phyloP scores from a whole-genome alignment of 176 grass and related monocot genomes.

The Aegilops tauschii region DNA sequence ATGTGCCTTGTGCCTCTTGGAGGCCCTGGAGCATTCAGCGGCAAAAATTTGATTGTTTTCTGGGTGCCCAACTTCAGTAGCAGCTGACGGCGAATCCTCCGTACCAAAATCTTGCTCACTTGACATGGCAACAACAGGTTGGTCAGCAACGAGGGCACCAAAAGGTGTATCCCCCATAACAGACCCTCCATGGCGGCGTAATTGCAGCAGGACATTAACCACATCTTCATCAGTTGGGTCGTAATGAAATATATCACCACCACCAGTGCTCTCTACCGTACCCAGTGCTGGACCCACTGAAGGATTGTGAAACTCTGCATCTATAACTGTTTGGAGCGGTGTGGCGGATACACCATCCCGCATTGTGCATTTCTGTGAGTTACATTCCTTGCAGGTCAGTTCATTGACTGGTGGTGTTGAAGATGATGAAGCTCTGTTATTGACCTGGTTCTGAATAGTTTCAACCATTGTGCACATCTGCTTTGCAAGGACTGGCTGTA shows the following conservation, averaged over 20 bases:
- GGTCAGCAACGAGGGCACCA: not conserved
- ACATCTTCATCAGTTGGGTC: not conserved
- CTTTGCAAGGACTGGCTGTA: too few relatives aligned
- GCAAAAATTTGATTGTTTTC: not conserved
- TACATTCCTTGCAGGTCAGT: too few relatives aligned
- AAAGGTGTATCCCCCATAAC: not conserved
- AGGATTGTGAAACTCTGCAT: too few relatives aligned
- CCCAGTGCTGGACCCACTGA: not conserved
- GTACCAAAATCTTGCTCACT: not conserved
- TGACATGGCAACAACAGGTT: not conserved
- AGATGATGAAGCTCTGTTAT: too few relatives aligned
- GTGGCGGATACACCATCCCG: too few relatives aligned
- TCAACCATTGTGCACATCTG: too few relatives aligned
- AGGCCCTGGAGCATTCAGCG: not conserved
- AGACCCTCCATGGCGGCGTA: not conserved
- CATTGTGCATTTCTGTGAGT: too few relatives aligned
- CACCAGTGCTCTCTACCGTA: not conserved
- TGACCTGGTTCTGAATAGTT: too few relatives aligned
- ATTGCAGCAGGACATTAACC: not conserved
- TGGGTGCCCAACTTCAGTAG: not conserved
- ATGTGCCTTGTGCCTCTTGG: not conserved
- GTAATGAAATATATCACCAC: not conserved
- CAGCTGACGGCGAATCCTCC: not conserved
- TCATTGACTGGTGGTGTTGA: too few relatives aligned
- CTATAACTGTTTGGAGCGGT: too few relatives aligned